Evolutionary conservation across 345 rosid genomes (phyloP).

Genomic region (Luvunga scandens): DNA sequence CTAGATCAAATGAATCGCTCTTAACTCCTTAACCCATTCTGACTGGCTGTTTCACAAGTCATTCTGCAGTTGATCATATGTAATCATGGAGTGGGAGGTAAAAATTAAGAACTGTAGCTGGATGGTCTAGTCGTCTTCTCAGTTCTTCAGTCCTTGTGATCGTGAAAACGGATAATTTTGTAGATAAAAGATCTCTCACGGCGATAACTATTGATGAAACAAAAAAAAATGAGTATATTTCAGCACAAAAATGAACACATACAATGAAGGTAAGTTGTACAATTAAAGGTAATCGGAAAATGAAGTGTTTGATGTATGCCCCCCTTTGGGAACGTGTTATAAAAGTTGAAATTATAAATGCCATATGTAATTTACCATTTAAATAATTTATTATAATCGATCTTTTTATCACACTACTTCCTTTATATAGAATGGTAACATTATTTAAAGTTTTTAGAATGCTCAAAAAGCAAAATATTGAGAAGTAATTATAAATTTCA

Average conservation of each 20-base stretch:
- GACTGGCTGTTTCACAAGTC: neutral
- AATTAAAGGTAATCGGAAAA: neutral
- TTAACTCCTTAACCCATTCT: neutral
- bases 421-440: neutral
- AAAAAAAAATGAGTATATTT: neutral
- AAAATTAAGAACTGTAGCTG: neutral
- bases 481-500: neutral
- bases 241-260: neutral
- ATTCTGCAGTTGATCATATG: neutral
- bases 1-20: neutral
- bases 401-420: neutral
- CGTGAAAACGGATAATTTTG: constrained; percentile 55
- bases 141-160: constrained; percentile 50
- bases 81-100: neutral
- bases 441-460: neutral
- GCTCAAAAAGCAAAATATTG: neutral
- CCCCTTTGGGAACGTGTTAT: no score
- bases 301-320: neutral
- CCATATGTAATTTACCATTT: neutral
- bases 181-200: constrained; percentile 64
- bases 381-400: neutral
- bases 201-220: constrained; percentile 49
- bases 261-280: neutral
- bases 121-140: constrained; percentile 4
- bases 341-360: neutral